These are phyloP conservation scores for Phanerodontia chrysosporium DNA, from an alignment of 768 basidiomycete species.

Conservation along the genomic window DNA sequence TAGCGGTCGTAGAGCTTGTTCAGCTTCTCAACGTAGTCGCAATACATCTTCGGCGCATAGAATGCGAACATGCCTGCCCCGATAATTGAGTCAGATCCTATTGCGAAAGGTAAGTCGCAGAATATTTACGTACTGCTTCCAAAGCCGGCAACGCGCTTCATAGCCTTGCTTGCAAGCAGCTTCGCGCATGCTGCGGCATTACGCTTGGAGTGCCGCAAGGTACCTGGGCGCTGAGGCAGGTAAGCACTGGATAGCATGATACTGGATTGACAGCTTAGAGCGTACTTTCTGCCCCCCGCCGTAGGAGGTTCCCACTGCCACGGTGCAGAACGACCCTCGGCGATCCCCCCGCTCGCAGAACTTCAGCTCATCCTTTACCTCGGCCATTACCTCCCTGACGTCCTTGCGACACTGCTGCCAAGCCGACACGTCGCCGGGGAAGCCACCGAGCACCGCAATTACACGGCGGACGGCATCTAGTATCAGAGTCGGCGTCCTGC, in stretches of 20 bases:
- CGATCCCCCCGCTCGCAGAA: background rate
- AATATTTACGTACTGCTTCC: slow-evolving; percentile 1
- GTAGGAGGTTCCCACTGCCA: background rate
- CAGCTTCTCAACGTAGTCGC: background rate
- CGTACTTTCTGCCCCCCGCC: background rate
- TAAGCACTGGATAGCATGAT: background rate
- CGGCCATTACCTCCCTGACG: background rate
- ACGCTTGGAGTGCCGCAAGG: background rate
- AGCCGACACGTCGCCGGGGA: background rate
- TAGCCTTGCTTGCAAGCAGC: background rate
- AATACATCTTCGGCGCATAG: slow-evolving; percentile 9
- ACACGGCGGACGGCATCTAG: background rate
- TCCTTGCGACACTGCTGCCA: background rate
- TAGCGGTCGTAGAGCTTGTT: background rate
- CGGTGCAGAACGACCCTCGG: background rate
- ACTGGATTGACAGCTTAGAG: background rate
- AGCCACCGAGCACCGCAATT: background rate
- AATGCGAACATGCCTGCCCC: slow-evolving; percentile 6
- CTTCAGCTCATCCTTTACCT: background rate
- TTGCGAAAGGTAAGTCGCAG: background rate
- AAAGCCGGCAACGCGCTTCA: slow-evolving; percentile 4
- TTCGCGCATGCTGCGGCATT: background rate
- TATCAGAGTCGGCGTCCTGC: background rate
- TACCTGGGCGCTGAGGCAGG: background rate
- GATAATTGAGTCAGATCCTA: too few relatives aligned